Conservation (phyloP, 2,329 filamentous ascomycete genomes). For the Nemania sp. region DNA sequence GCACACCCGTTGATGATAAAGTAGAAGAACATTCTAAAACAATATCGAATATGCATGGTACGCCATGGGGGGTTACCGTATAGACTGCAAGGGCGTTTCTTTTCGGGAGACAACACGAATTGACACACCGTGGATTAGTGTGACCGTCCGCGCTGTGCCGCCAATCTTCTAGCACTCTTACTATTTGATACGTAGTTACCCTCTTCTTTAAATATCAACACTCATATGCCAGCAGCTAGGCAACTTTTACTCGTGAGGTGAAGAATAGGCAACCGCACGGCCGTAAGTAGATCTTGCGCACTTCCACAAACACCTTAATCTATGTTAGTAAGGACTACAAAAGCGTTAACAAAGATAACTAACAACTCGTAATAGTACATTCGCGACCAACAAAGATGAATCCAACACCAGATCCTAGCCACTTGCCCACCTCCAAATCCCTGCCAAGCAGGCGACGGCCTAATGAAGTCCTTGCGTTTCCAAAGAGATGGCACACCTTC, state of each 20-base stretch:
- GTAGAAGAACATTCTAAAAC: slow-evolving; percentile 11
- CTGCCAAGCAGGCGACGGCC: background rate
- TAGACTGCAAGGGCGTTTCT: background rate
- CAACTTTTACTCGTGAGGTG: background rate
- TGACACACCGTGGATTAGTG: background rate
- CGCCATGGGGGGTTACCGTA: background rate
- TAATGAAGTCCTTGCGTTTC: background rate
- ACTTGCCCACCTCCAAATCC: background rate
- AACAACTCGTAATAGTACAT: background rate
- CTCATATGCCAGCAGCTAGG: background rate
- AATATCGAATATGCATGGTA: background rate
- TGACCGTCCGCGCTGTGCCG: background rate
- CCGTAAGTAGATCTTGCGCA: background rate
- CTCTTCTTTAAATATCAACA: background rate
- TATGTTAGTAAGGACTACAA: background rate
- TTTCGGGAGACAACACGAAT: background rate
- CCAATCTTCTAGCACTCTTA: background rate
- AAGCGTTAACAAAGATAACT: background rate
- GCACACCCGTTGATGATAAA: background rate
- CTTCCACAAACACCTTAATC: background rate
- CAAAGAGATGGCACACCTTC: background rate
- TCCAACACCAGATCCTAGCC: background rate
- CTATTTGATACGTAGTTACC: background rate
- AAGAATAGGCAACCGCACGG: background rate
- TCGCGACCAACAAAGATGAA: background rate